phyloP scores from a whole-genome alignment of 2,329 filamentous ascomycete genomes.

The Beauveria rudraprayagi region DNA sequence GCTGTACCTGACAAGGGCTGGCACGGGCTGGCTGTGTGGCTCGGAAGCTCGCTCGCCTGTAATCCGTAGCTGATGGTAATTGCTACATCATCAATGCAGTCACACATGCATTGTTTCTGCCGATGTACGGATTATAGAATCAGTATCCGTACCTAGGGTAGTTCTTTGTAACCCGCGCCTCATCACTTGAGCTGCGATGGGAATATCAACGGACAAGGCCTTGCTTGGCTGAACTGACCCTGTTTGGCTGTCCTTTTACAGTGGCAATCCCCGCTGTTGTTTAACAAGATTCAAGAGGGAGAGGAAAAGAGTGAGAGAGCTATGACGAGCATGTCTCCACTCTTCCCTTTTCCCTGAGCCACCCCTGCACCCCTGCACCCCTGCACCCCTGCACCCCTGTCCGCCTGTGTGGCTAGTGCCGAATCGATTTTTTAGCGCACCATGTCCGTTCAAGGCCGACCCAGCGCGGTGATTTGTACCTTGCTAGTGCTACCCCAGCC shows the following conservation, averaged over 20 bases:
- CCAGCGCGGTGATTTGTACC: background rate
- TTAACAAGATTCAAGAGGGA: background rate
- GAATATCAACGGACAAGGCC: background rate
- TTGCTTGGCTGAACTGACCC: background rate
- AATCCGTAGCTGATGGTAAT: background rate
- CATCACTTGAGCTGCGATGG: background rate
- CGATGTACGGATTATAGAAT: no score
- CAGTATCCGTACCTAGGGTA: no score
- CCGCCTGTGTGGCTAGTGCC: slow-evolving; percentile 6
- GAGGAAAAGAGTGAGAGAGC: background rate
- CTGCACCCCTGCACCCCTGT: background rate
- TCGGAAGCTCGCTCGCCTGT: background rate
- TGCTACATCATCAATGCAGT: background rate
- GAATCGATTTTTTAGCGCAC: slow-evolving; percentile 4
- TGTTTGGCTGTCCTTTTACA: background rate
- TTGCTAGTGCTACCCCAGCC: background rate
- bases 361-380: background rate
- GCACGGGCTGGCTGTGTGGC: background rate
- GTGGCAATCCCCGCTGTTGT: background rate
- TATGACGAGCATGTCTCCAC: background rate
- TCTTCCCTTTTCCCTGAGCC: background rate
- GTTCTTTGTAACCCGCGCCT: background rate
- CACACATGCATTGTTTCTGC: no score
- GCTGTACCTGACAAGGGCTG: background rate
- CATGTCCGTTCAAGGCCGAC: background rate